These are phyloP conservation scores for Diaporthe citrichinensis DNA, from an alignment of 2,329 filamentous ascomycete genomes.

Conservation along the genomic window DNA sequence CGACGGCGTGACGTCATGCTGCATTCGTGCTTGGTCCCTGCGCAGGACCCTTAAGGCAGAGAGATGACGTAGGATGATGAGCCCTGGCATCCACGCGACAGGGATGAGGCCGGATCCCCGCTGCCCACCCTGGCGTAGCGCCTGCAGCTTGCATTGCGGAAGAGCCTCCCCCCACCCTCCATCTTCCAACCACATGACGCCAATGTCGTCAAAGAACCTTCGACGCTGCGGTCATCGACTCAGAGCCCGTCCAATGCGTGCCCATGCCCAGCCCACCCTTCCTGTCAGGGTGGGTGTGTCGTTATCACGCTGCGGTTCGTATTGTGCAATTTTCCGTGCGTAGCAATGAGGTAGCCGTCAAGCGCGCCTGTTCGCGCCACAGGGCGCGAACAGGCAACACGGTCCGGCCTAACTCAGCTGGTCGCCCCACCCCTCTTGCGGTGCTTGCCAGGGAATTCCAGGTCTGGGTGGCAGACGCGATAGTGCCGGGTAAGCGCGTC, in stretches of 20 bases:
- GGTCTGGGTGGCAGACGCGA: conserved; percentile 91
- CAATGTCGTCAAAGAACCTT: conserved; percentile 32
- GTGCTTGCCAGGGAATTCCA: conserved; percentile 81
- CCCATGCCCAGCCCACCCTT: background rate
- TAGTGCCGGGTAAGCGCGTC: conserved; percentile 96
- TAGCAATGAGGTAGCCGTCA: background rate
- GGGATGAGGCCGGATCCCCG: conserved; percentile 1
- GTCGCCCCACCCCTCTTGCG: conserved; percentile 53
- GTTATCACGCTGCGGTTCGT: background rate
- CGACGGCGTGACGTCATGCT: conserved; percentile 32
- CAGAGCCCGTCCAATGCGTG: conserved; percentile 18
- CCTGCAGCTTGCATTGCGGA: conserved; percentile 16
- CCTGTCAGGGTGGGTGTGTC: background rate
- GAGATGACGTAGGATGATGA: conserved; percentile 27
- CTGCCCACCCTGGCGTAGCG: conserved; percentile 8
- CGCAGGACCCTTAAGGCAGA: conserved; percentile 35
- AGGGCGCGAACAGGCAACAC: background rate
- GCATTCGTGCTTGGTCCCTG: background rate
- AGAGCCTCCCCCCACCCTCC: conserved; percentile 17
- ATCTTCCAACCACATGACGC: conserved; percentile 33
- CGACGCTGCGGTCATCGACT: conserved; percentile 24
- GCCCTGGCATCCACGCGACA: conserved; percentile 14
- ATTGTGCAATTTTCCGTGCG: background rate
- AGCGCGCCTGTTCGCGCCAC: background rate
- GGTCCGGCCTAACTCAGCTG: conserved; percentile 6